These are phyloP conservation scores for Coemansia sp. DNA, from an alignment of 192 early-diverging fungal genomes.

Conservation along the genomic window DNA sequence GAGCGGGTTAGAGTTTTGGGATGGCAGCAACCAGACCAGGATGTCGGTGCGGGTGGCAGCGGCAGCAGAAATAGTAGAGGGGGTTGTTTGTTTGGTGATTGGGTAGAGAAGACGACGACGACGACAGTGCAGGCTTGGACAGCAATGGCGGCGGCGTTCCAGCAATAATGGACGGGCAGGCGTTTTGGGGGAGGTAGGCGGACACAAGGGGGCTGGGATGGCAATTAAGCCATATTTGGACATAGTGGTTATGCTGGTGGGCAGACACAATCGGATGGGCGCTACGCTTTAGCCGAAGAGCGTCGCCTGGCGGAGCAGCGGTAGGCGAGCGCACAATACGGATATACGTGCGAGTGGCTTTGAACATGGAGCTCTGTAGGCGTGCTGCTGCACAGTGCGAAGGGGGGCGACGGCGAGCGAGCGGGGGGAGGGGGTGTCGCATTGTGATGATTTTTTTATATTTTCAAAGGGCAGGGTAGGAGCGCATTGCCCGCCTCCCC, in stretches of 20 bases:
- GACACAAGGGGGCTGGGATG: slow-evolving; percentile 13
- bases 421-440: background rate
- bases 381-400: background rate
- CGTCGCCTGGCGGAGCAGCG: slow-evolving; percentile 7
- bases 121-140: background rate
- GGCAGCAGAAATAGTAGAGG: background rate
- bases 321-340: background rate
- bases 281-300: slow-evolving; percentile 26
- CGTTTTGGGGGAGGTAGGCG: slow-evolving; percentile 5
- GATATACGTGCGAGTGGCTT: slow-evolving; percentile 17
- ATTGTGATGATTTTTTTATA: background rate
- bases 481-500: background rate
- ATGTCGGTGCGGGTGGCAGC: background rate
- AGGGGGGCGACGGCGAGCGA: background rate
- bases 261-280: slow-evolving; percentile 13
- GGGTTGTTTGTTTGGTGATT: background rate
- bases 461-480: background rate
- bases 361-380: slow-evolving; percentile 11
- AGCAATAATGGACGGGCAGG: slow-evolving; percentile 1
- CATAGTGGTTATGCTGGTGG: background rate
- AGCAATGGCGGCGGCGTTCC: slow-evolving; percentile 2
- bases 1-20: slow-evolving; percentile 15
- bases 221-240: slow-evolving; percentile 27
- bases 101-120: background rate
- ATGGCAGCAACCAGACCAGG: background rate